phyloP scores from a whole-genome alignment of 371 early-diverging fungal species.

The Parasitella parasitica region DNA sequence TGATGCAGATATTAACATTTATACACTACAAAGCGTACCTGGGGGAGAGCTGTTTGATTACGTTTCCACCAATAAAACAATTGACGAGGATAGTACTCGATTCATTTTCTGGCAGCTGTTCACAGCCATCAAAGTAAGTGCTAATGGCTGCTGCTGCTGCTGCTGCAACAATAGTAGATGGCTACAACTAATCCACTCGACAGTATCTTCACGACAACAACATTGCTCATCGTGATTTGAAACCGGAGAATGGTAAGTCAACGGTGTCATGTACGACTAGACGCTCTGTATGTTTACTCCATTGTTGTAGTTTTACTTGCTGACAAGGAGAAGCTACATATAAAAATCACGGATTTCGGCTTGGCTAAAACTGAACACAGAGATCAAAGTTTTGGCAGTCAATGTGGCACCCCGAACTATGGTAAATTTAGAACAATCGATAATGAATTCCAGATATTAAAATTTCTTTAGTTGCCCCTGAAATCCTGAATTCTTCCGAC shows the following conservation, averaged over 20 bases:
- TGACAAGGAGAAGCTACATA: slow-evolving; percentile 54
- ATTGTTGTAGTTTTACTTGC: slow-evolving; percentile 70
- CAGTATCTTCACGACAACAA: slow-evolving; percentile 39
- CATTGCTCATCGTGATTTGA: slow-evolving; percentile 48
- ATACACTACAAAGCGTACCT: slow-evolving; percentile 35
- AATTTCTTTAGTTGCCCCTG: slow-evolving; percentile 77
- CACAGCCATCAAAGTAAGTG: slow-evolving; percentile 59
- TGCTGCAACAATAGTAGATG: too few species aligned
- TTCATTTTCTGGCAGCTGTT: slow-evolving; percentile 81
- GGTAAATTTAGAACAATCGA: slow-evolving; percentile 31
- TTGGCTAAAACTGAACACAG: slow-evolving; percentile 78
- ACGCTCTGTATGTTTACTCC: background rate
- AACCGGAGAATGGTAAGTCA: slow-evolving; percentile 46
- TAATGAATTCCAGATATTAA: background rate
- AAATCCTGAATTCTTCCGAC: slow-evolving; percentile 73
- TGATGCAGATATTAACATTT: background rate
- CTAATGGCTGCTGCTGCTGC: background rate
- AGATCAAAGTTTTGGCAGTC: slow-evolving; percentile 64
- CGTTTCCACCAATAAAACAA: slow-evolving; percentile 69
- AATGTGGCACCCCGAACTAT: slow-evolving; percentile 98
- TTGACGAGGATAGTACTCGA: slow-evolving; percentile 79
- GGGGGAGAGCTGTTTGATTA: slow-evolving; percentile 95
- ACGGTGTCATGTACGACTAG: too few species aligned
- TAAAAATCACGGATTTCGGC: slow-evolving; percentile 96
- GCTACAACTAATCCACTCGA: background rate